These are phyloP conservation scores for Pseudocohnilembus persalinus DNA, from an alignment of 169 alveolate species.

Conservation along the genomic window DNA sequence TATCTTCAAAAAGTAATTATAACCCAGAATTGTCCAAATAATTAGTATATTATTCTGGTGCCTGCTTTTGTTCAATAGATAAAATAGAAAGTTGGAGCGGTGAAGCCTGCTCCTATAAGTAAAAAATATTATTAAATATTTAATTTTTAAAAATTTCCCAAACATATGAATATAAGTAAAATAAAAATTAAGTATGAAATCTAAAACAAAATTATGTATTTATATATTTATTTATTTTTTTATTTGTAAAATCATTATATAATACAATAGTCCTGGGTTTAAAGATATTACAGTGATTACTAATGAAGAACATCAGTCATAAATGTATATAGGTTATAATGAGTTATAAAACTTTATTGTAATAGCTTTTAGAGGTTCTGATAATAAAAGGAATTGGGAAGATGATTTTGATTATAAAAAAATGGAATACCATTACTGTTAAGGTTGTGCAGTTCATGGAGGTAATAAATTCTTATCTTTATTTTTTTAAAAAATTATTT, in stretches of 20 bases:
- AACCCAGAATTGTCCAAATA: background rate
- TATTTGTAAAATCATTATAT: too few species aligned
- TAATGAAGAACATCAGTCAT: background rate
- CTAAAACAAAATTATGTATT: too few species aligned
- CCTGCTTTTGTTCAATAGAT: background rate
- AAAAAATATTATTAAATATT: too few species aligned
- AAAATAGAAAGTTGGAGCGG: background rate
- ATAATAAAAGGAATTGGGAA: background rate
- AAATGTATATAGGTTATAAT: background rate
- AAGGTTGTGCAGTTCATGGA: background rate
- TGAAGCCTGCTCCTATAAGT: background rate
- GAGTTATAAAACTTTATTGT: background rate
- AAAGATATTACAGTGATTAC: background rate
- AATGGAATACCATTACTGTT: background rate
- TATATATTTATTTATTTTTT: too few species aligned
- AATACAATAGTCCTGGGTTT: background rate
- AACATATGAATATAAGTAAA: too few species aligned
- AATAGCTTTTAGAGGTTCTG: background rate
- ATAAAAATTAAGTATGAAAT: too few species aligned
- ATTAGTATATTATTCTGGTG: background rate
- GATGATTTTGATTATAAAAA: background rate
- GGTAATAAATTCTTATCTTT: background rate
- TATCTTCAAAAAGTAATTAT: background rate
- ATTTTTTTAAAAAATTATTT: too few species aligned
- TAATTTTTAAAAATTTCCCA: too few species aligned